Percentiles rank a stretch among this genome's conserved stretches.
Evolutionary conservation across 2,329 filamentous ascomycete genomes (phyloP).

Genomic region (Fusarium setosum): DNA sequence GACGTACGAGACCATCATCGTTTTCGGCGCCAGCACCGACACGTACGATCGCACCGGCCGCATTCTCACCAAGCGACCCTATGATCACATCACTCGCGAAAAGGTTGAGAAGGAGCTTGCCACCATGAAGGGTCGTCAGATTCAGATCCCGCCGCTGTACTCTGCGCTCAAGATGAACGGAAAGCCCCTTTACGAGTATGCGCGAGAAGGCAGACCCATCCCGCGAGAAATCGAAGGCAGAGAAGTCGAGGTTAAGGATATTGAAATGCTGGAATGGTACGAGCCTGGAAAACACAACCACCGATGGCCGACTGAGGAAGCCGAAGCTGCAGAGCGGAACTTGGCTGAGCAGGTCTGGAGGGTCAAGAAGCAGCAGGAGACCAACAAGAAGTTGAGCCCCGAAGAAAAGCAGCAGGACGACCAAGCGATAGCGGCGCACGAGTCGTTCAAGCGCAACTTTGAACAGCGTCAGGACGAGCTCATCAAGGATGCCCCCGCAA

Average conservation of each 20-base stretch:
- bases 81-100: slow-evolving; percentile 84
- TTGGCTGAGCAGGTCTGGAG: slow-evolving; percentile 80
- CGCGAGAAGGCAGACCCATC: slow-evolving; percentile 86
- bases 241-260: slow-evolving; percentile 79
- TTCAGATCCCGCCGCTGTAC: slow-evolving; percentile 92
- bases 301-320: slow-evolving; percentile 83
- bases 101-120: slow-evolving; percentile 81
- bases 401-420: slow-evolving; percentile 67
- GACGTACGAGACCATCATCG: slow-evolving; percentile 87
- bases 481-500: slow-evolving; percentile 61
- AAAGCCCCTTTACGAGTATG: slow-evolving; percentile 96
- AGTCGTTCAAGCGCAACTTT: slow-evolving; percentile 68
- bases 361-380: slow-evolving; percentile 67
- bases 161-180: slow-evolving; percentile 94
- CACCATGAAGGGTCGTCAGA: slow-evolving; percentile 82
- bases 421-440: slow-evolving; percentile 65
- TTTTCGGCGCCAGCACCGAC: slow-evolving; percentile 94
- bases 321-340: slow-evolving; percentile 77
- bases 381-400: slow-evolving; percentile 60
- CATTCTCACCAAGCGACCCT: slow-evolving; percentile 78
- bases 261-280: slow-evolving; percentile 87
- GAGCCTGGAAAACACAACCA: slow-evolving; percentile 84
- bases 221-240: slow-evolving; percentile 86
- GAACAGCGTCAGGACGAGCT: slow-evolving; percentile 68
- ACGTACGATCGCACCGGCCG: slow-evolving; percentile 91